Percentiles rank a stretch among this genome's conserved stretches.
phyloP scores from a whole-genome alignment of 2,329 filamentous ascomycete species.

The Fusarium newnesense region DNA sequence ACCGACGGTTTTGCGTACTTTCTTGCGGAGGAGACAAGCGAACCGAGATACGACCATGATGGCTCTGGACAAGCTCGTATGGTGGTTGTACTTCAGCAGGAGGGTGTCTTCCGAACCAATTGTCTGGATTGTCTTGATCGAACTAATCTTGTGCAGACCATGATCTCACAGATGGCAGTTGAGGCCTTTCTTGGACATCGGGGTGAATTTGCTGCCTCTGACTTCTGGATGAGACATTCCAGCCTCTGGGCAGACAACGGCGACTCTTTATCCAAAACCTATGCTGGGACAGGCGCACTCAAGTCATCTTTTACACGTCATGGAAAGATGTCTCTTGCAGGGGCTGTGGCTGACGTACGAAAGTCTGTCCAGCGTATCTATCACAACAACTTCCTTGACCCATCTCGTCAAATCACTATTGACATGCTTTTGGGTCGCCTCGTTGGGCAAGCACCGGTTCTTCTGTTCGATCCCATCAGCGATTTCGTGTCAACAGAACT shows the following conservation, averaged over 20 bases:
- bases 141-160: slow-evolving; percentile 95
- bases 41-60: slow-evolving; percentile 55
- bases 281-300: slow-evolving; percentile 93
- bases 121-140: slow-evolving; percentile 96
- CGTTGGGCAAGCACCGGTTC: slow-evolving; percentile 83
- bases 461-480: slow-evolving; percentile 93
- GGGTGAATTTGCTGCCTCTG: slow-evolving; percentile 73
- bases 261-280: slow-evolving; percentile 92
- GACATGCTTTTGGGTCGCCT: slow-evolving; percentile 89
- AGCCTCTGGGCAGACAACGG: slow-evolving; percentile 98
- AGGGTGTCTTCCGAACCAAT: slow-evolving; percentile 95
- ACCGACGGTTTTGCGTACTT: slow-evolving; percentile 94
- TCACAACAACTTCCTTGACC: slow-evolving; percentile 97
- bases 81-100: slow-evolving; percentile 85
- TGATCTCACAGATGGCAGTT: slow-evolving; percentile 93
- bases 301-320: slow-evolving; percentile 95
- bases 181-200: slow-evolving; percentile 84
- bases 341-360: slow-evolving; percentile 91
- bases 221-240: slow-evolving; percentile 93
- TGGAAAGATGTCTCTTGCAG: slow-evolving; percentile 95
- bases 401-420: slow-evolving; percentile 91
- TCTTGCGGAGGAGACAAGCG: slow-evolving; percentile 77
- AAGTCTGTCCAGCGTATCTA: slow-evolving; percentile 95
- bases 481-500: slow-evolving; percentile 87
- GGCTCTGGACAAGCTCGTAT: slow-evolving; percentile 55